Conservation (phyloP, 73 alveolate genomes). For the Breviolum minutum region DNA sequence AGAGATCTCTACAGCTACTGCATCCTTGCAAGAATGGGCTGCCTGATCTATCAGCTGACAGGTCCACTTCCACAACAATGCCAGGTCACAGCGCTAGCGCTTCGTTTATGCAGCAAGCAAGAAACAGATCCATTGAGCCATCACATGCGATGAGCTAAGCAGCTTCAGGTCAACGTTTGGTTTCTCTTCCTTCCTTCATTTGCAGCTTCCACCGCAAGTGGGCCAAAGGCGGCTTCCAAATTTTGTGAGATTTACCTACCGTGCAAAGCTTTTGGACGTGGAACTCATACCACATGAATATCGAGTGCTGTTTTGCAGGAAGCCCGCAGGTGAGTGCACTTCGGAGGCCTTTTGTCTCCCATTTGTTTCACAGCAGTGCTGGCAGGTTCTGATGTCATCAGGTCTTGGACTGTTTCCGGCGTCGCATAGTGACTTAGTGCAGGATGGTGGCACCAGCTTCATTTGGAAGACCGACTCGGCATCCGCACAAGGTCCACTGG, state of each 20-base stretch:
- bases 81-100: conserved; percentile 24
- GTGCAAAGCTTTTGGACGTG: not conserved
- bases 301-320: not conserved
- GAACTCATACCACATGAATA: not conserved
- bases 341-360: not conserved
- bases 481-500: conserved; percentile 53
- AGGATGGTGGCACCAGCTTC: conserved; percentile 92
- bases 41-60: not conserved
- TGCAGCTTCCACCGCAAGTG: conserved; percentile 94
- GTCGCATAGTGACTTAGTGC: not conserved
- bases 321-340: conserved; percentile 23
- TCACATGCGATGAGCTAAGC: not conserved
- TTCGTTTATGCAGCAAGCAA: not conserved
- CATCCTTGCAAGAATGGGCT: not conserved
- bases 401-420: not conserved
- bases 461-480: conserved; percentile 86
- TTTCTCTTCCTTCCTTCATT: conserved; percentile 77
- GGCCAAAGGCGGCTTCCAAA: conserved; percentile 2
- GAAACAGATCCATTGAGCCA: not conserved
- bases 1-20: not conserved
- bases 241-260: not conserved
- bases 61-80: conserved; percentile 95
- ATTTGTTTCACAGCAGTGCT: not conserved
- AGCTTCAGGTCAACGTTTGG: conserved; percentile 53
- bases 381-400: not conserved